Percentiles rank a stretch among this genome's conserved stretches.
These are phyloP conservation scores for Russula brevipes DNA, from an alignment of 768 basidiomycete species.

Conservation along the genomic window DNA sequence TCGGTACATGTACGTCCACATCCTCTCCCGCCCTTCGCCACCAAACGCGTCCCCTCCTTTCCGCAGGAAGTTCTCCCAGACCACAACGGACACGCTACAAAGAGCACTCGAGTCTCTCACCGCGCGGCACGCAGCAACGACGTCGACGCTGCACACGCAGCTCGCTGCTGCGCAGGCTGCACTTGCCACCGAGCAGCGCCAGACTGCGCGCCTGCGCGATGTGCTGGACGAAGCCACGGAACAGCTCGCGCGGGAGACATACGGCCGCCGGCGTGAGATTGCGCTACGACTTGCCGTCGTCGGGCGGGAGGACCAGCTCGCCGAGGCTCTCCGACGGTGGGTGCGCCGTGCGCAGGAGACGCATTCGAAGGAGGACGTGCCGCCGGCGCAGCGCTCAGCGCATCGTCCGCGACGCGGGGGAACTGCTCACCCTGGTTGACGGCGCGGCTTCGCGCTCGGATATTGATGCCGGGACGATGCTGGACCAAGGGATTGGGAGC, in stretches of 20 bases:
- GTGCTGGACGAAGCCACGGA: slow-evolving; percentile 67
- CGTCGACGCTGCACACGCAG: slow-evolving; percentile 50
- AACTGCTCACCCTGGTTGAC: slow-evolving; percentile 31
- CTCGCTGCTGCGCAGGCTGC: slow-evolving; percentile 41
- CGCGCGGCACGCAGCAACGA: slow-evolving; percentile 56
- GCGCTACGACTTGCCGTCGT: slow-evolving; percentile 56
- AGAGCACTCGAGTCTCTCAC: slow-evolving; percentile 53
- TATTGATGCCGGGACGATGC: slow-evolving; percentile 26
- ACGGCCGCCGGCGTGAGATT: slow-evolving; percentile 69
- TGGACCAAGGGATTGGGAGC: slow-evolving; percentile 37
- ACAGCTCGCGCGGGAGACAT: slow-evolving; percentile 64
- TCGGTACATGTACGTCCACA: slow-evolving; percentile 64
- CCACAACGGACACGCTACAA: slow-evolving; percentile 62
- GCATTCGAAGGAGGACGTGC: slow-evolving; percentile 25
- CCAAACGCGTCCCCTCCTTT: not conserved
- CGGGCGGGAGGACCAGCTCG: slow-evolving; percentile 56
- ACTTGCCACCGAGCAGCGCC: slow-evolving; percentile 41
- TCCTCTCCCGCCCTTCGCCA: not conserved
- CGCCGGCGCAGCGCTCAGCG: slow-evolving; percentile 10
- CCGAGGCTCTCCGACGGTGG: slow-evolving; percentile 54
- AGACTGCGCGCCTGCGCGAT: slow-evolving; percentile 46
- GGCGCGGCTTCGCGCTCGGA: slow-evolving; percentile 26
- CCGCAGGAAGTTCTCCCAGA: slow-evolving; percentile 76
- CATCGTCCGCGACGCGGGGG: slow-evolving; percentile 17
- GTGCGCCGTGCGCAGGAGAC: slow-evolving; percentile 46